Conservation (phyloP, 768 basidiomycete genomes). For the Termitomyces sp. region DNA sequence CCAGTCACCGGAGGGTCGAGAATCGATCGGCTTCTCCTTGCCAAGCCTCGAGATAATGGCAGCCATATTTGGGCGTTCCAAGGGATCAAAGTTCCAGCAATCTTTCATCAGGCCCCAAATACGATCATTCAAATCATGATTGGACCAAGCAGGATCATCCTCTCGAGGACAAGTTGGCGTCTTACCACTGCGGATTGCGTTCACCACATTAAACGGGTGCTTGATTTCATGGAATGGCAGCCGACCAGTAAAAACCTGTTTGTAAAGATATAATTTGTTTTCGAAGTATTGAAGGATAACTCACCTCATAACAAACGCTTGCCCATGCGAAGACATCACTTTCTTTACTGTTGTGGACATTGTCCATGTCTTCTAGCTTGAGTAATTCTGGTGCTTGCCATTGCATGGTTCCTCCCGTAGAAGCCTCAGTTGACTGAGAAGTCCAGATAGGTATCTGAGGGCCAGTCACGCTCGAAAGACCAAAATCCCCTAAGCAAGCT, state of each 20-base stretch:
- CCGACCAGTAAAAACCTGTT: slow-evolving; percentile 10
- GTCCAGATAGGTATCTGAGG: slow-evolving; percentile 15
- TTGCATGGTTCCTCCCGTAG: slow-evolving; percentile 8
- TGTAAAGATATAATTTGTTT: neutral
- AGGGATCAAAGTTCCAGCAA: slow-evolving; percentile 6
- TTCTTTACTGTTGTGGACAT: slow-evolving; percentile 11
- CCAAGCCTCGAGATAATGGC: slow-evolving; percentile 4
- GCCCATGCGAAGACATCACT: slow-evolving; percentile 17
- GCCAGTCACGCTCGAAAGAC: slow-evolving; percentile 19
- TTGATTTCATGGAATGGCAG: slow-evolving; percentile 3
- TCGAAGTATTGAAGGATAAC: too few species aligned
- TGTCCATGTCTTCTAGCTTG: neutral
- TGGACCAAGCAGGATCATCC: slow-evolving; percentile 3
- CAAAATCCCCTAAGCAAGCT: slow-evolving; percentile 24
- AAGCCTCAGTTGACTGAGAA: slow-evolving; percentile 12
- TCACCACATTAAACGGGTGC: neutral
- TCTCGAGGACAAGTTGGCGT: slow-evolving; percentile 1
- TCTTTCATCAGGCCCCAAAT: slow-evolving; percentile 10
- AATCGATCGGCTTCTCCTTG: neutral
- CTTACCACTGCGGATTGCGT: neutral
- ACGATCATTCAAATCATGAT: neutral
- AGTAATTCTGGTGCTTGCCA: slow-evolving; percentile 17
- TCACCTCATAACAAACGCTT: slow-evolving; percentile 14
- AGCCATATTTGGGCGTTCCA: slow-evolving; percentile 7
- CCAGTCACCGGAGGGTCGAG: slow-evolving; percentile 4